Percentiles rank a stretch among this genome's conserved stretches.
Evolutionary conservation across 257 asterid genomes (phyloP).

Genomic region (Plectranthus barbatus): DNA sequence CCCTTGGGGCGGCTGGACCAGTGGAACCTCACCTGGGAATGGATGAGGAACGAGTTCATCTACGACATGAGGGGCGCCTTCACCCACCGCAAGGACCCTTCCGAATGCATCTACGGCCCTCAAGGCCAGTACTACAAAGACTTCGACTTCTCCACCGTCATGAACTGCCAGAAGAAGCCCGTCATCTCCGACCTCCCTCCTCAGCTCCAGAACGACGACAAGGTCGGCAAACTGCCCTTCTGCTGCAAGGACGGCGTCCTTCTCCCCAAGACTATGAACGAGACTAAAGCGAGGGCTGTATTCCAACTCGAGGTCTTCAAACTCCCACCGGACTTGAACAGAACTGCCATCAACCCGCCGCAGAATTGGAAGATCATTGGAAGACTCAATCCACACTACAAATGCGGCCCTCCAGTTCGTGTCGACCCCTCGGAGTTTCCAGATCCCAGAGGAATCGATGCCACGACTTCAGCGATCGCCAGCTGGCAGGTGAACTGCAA

Average conservation of each 20-base stretch:
- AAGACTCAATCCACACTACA: constrained; percentile 55
- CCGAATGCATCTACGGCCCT: constrained; percentile 76
- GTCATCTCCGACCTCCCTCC: constrained; percentile 69
- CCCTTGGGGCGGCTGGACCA: constrained; percentile 89
- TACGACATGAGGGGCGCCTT: constrained; percentile 74
- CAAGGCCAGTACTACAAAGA: constrained; percentile 69
- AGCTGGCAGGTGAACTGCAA: constrained; percentile 80
- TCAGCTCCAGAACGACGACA: constrained; percentile 52
- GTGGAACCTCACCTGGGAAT: constrained; percentile 94
- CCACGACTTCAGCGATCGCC: constrained; percentile 49
- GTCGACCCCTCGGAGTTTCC: constrained; percentile 66
- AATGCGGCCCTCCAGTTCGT: constrained; percentile 69
- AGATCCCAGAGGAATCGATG: constrained; percentile 50
- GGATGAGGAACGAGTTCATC: constrained; percentile 94
- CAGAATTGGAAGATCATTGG: constrained; percentile 75
- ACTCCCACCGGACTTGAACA: constrained; percentile 70
- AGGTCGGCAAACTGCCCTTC: constrained; percentile 60
- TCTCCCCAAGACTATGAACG: constrained; percentile 66
- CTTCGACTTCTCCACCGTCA: constrained; percentile 65
- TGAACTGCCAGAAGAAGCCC: constrained; percentile 66
- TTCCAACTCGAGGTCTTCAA: constrained; percentile 82
- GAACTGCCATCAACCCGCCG: constrained; percentile 73
- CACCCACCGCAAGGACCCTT: constrained; percentile 60
- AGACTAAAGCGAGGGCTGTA: constrained; percentile 52
- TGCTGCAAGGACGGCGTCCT: constrained; percentile 74